phyloP scores from a whole-genome alignment of 768 basidiomycete species.

The Russula griseocarnosa region DNA sequence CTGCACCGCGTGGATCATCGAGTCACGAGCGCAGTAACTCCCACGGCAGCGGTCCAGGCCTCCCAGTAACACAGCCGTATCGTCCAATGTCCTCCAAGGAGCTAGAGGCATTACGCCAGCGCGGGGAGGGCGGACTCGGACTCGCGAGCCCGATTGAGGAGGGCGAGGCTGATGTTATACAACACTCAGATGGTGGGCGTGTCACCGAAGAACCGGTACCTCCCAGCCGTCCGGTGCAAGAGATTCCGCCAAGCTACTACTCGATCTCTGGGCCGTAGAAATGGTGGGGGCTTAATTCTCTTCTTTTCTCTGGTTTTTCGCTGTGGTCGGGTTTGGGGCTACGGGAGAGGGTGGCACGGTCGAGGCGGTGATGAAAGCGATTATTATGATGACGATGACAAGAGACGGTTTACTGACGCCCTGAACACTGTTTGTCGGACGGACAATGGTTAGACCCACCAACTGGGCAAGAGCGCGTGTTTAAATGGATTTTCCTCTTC shows the following conservation, averaged over 20 bases:
- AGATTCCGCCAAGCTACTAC: slow-evolving; percentile 28
- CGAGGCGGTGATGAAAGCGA: neutral
- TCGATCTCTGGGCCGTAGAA: slow-evolving; percentile 1
- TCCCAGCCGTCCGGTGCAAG: slow-evolving; percentile 23
- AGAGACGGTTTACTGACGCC: neutral
- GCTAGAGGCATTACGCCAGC: slow-evolving; percentile 31
- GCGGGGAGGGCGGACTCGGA: slow-evolving; percentile 26
- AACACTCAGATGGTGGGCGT: slow-evolving; percentile 34
- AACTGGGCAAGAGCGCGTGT: neutral
- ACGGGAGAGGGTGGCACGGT: neutral
- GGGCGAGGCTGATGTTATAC: slow-evolving; percentile 28
- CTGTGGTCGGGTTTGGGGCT: neutral
- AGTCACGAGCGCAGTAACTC: slow-evolving; percentile 5
- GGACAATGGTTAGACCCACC: neutral
- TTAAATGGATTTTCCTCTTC: neutral
- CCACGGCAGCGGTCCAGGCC: neutral
- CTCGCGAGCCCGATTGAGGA: slow-evolving; percentile 30
- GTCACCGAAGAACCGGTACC: neutral
- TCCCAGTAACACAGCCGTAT: slow-evolving; percentile 18
- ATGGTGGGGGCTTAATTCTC: neutral
- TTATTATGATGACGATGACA: neutral
- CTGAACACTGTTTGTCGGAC: neutral
- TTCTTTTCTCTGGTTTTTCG: neutral
- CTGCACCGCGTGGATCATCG: neutral
- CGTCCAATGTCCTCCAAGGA: slow-evolving; percentile 31